Percentiles rank a stretch among this genome's conserved stretches.
phyloP scores from a whole-genome alignment of 176 grass and related monocot genomes.

The Bromus sterilis region DNA sequence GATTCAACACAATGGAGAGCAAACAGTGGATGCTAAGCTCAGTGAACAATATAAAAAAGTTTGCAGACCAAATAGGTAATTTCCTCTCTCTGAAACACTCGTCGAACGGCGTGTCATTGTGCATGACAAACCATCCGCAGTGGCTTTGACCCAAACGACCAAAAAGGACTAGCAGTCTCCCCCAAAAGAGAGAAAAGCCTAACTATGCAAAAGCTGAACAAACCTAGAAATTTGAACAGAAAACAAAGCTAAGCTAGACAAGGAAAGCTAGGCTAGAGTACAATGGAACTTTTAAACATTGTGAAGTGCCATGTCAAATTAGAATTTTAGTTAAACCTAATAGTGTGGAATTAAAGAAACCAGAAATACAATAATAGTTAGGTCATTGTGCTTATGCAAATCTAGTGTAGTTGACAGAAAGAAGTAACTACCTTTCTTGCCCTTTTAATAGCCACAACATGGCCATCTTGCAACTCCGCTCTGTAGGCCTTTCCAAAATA shows the following conservation, averaged over 20 bases:
- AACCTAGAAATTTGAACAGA: too few relatives aligned
- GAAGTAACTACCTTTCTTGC: constrained; percentile 64
- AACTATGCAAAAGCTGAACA: neutral
- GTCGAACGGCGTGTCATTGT: neutral
- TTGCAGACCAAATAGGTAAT: neutral
- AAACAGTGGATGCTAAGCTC: neutral
- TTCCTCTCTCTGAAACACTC: neutral
- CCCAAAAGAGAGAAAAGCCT: neutral
- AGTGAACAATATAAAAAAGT: neutral
- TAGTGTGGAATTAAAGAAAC: neutral
- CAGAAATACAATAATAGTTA: neutral
- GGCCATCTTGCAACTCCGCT: constrained; percentile 52
- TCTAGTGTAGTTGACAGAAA: neutral
- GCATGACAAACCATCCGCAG: neutral
- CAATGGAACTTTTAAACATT: neutral
- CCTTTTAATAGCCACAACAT: constrained; percentile 74
- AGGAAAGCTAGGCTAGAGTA: neutral
- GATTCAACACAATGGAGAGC: neutral
- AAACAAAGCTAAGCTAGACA: too few relatives aligned
- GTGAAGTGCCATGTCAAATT: neutral
- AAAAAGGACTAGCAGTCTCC: neutral
- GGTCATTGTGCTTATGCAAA: neutral
- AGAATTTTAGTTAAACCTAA: neutral
- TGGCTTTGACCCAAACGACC: neutral
- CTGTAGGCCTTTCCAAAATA: constrained; percentile 88